These are phyloP conservation scores for Diophrys sp. DNA, from an alignment of 73 alveolate species.

Conservation along the genomic window DNA sequence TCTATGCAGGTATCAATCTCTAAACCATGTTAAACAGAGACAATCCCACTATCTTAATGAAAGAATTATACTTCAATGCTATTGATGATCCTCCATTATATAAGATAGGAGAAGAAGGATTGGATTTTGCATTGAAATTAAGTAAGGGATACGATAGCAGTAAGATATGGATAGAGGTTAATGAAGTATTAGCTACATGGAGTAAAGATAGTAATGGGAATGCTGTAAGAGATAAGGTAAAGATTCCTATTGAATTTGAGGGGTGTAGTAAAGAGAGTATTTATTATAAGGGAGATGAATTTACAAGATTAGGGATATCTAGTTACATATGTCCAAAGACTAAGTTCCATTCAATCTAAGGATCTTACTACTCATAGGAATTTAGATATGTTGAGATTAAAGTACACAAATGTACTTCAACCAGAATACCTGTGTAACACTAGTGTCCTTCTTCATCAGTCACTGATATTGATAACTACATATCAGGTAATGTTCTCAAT, in stretches of 20 bases:
- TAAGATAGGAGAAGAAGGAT: not conserved
- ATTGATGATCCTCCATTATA: not conserved
- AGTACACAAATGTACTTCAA: not conserved
- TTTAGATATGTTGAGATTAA: not conserved
- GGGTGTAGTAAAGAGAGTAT: not conserved
- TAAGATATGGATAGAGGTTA: not conserved
- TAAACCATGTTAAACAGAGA: not conserved
- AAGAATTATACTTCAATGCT: not conserved
- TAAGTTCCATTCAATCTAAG: not conserved
- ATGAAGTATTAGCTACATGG: not conserved
- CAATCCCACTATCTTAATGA: not conserved
- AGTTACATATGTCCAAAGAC: not conserved
- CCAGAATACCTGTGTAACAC: not conserved
- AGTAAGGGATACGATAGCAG: not conserved
- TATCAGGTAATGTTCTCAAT: not conserved
- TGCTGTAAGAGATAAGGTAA: not conserved
- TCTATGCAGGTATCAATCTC: not conserved
- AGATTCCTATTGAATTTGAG: not conserved
- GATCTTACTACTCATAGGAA: conserved; percentile 1
- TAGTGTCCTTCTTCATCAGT: not conserved
- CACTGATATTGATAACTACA: not conserved
- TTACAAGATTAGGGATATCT: not conserved
- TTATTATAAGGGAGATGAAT: not conserved
- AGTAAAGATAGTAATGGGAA: not conserved
- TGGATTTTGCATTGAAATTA: not conserved